phyloP scores from a whole-genome alignment of 306 rosid species.

The Bauhinia variegata region DNA sequence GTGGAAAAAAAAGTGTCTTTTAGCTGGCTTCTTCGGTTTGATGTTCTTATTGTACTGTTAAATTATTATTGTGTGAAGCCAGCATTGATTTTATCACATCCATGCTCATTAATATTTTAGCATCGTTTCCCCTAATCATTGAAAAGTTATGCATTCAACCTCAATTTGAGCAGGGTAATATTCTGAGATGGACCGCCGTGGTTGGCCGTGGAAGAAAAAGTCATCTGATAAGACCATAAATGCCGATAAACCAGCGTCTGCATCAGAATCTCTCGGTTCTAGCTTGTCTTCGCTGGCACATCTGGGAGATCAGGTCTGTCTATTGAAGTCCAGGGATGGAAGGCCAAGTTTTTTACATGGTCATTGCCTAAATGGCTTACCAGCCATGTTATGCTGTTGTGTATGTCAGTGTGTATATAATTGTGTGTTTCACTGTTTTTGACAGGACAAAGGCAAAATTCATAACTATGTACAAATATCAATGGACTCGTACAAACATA shows the following conservation, averaged over 20 bases:
- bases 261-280: conserved; percentile 47
- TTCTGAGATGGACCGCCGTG: conserved; percentile 74
- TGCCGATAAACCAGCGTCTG: conserved; percentile 51
- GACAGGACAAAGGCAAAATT: conserved; percentile 63
- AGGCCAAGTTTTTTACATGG: neutral
- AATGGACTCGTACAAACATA: conserved; percentile 75
- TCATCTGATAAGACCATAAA: conserved; percentile 67
- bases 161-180: conserved; percentile 39
- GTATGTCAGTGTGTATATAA: no score
- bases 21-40: conserved; percentile 14
- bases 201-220: conserved; percentile 97
- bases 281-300: conserved; percentile 44
- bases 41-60: conserved; percentile 6
- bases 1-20: conserved; percentile 8
- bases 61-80: conserved; percentile 12
- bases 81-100: conserved; percentile 6
- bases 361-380: conserved; percentile 19
- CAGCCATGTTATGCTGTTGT: neutral
- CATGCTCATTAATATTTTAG: neutral
- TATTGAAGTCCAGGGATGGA: neutral
- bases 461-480: conserved; percentile 82
- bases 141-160: conserved; percentile 23
- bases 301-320: conserved; percentile 61
- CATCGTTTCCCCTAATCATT: neutral
- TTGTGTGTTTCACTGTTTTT: no score